Evolutionary conservation across 768 basidiomycete genomes (phyloP).

Genomic region (Infundibulicybe gibba): DNA sequence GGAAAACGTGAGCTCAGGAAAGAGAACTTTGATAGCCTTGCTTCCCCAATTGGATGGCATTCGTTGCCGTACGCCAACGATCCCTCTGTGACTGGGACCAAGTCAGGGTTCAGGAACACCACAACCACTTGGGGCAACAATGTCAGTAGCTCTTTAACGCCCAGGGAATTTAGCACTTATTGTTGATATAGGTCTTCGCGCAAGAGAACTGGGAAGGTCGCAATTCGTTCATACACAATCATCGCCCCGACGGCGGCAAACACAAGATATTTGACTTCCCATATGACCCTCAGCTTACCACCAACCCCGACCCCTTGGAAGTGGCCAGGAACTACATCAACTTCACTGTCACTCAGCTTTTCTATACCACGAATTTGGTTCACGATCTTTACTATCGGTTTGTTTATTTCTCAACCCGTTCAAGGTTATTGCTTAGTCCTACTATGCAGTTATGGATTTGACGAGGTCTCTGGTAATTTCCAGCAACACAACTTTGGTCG

Average conservation of each 20-base stretch:
- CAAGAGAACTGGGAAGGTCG: conserved; percentile 91
- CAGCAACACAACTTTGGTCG: conserved; percentile 95
- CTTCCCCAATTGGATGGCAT: conserved; percentile 94
- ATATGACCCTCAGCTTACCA: conserved; percentile 66
- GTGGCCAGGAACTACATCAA: conserved; percentile 86
- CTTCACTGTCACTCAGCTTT: conserved; percentile 81
- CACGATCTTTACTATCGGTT: conserved; percentile 82
- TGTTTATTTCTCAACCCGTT: conserved; percentile 3
- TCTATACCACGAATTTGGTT: conserved; percentile 80
- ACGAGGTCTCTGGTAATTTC: conserved; percentile 92
- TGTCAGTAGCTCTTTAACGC: conserved; percentile 28
- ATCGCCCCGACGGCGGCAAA: conserved; percentile 68
- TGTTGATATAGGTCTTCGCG: conserved; percentile 62
- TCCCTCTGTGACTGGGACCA: conserved; percentile 39
- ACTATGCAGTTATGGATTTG: conserved; percentile 74
- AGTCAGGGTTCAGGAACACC: conserved; percentile 53
- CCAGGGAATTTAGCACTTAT: background rate
- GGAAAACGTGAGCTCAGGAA: conserved; percentile 57
- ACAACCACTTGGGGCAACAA: conserved; percentile 89
- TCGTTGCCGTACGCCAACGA: conserved; percentile 69
- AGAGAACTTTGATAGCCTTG: conserved; percentile 72
- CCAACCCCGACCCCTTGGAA: conserved; percentile 51
- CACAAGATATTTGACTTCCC: conserved; percentile 62
- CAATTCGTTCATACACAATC: conserved; percentile 64
- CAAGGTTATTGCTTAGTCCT: background rate